Evolutionary conservation across 768 basidiomycete genomes (phyloP).

Genomic region (Stropharia rugosoannulata): DNA sequence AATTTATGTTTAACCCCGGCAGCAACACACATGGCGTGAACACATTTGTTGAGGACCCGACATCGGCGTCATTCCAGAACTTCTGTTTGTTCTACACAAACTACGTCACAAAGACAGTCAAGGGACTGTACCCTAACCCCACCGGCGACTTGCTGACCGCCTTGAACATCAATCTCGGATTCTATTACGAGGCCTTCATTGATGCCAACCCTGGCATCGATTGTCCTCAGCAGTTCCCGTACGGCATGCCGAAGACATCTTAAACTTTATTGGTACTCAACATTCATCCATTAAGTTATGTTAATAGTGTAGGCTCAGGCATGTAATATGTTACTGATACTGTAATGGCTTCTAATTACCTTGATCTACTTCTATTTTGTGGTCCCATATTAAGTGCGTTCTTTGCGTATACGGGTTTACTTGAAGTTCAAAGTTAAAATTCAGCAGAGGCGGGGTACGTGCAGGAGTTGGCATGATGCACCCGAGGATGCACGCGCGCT

Average conservation of each 20-base stretch:
- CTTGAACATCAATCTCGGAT: conserved; percentile 14
- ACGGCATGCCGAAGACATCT: background rate
- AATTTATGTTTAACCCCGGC: conserved; percentile 18
- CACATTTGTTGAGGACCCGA: conserved; percentile 16
- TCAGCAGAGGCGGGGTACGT: too few species aligned
- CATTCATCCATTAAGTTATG: too few species aligned
- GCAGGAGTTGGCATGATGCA: too few species aligned
- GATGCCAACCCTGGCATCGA: background rate
- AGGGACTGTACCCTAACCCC: conserved; percentile 18
- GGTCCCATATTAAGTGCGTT: too few species aligned
- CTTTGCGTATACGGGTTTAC: too few species aligned
- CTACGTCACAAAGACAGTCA: conserved; percentile 18
- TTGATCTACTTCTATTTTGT: too few species aligned
- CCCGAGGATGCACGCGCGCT: too few species aligned
- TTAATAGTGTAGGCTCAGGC: too few species aligned
- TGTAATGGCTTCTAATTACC: too few species aligned
- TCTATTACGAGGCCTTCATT: conserved; percentile 6
- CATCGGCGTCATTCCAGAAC: conserved; percentile 14
- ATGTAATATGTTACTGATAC: too few species aligned
- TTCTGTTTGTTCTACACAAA: conserved; percentile 19
- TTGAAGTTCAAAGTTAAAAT: too few species aligned
- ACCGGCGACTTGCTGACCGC: conserved; percentile 14
- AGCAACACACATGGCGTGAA: conserved; percentile 13
- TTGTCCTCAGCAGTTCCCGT: background rate
- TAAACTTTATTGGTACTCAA: too few species aligned